Evolutionary conservation across 768 basidiomycete genomes (phyloP), one percentile per base, ranked within the genome.

Genomic region (Suillus subalutaceus): DNA sequence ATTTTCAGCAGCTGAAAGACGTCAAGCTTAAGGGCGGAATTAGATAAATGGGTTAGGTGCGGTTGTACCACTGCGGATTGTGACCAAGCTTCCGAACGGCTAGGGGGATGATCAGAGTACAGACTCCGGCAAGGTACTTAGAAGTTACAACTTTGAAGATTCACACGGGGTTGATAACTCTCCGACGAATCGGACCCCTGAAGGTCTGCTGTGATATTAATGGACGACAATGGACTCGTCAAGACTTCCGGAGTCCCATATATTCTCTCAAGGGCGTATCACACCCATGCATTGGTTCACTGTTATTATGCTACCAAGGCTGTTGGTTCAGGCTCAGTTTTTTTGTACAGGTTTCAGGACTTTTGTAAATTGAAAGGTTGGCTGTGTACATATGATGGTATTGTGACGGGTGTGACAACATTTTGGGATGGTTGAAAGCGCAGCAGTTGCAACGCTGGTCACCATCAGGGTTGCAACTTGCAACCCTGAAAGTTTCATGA

Each of bases 401-500:
- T n/a, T 48, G 46, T n/a, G 1, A 48, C 46, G n/a, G 9, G 10
- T 48, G n/a, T 48, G 20, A 48, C n/a, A 48, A n/a, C 20, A 46
- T 20, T 20, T 32, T 32, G 32, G 32, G 32, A 32, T 46, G 37
- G 37, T 10, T 40, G 37, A 20, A 41, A 23, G 58, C 58, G 58
- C 58, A 59, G 58, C 58, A 30, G 40, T 32, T 32, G 53, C 46
- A n/a, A 10, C n/a, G 13, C 6, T 10, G 1, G 46, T 44, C 43
- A 9, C 37, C 26, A 53, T 55, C 53, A 55, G 53, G 18, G 18
- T 35, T 55, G 53, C 53, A 37, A 32, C 10, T 35, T 55, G 53
- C 53, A 56, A 32, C 59, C 59, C 59, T 44, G 41, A 20, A 60
- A 60, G 59, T 60, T 60, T 60, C 59, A 43, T 12, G 41, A 43